Evolutionary conservation across 768 basidiomycete genomes (phyloP).

Genomic region (Boletus coccyginus): DNA sequence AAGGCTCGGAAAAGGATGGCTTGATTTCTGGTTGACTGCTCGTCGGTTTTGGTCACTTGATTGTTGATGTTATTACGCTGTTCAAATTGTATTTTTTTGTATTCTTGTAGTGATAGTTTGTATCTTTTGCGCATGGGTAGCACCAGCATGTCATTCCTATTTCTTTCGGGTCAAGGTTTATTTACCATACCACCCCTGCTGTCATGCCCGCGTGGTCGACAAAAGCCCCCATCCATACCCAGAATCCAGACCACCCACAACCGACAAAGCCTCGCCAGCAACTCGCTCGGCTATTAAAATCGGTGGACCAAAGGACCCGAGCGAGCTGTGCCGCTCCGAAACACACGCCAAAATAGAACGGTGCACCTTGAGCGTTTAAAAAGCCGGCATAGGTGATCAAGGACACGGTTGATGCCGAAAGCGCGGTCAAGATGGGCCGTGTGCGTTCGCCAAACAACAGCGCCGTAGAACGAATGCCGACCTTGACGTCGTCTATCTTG

Average conservation of each 20-base stretch:
- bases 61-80: neutral
- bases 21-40: neutral
- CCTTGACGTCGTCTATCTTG: constrained; percentile 84
- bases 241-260: constrained; percentile 86
- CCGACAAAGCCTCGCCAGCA: constrained; percentile 90
- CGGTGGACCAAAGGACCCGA: constrained; percentile 68
- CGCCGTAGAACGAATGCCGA: constrained; percentile 92
- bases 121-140: neutral
- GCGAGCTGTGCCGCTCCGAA: constrained; percentile 75
- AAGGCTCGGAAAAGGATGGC: constrained; percentile 41
- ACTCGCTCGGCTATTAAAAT: constrained; percentile 72
- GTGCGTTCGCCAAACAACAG: constrained; percentile 82
- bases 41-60: neutral
- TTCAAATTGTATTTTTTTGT: neutral
- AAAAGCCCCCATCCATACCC: constrained; percentile 80
- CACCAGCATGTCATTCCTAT: neutral
- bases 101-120: neutral
- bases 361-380: constrained; percentile 69
- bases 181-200: constrained; percentile 6
- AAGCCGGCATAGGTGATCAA: constrained; percentile 77
- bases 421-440: constrained; percentile 67
- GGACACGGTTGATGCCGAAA: constrained; percentile 73
- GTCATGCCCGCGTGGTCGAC: constrained; percentile 55
- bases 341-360: constrained; percentile 78
- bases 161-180: neutral